Base-by-base conservation (phyloP, 495 filamentous ascomycete genomes). In the Daldinia caldariorum region DNA sequence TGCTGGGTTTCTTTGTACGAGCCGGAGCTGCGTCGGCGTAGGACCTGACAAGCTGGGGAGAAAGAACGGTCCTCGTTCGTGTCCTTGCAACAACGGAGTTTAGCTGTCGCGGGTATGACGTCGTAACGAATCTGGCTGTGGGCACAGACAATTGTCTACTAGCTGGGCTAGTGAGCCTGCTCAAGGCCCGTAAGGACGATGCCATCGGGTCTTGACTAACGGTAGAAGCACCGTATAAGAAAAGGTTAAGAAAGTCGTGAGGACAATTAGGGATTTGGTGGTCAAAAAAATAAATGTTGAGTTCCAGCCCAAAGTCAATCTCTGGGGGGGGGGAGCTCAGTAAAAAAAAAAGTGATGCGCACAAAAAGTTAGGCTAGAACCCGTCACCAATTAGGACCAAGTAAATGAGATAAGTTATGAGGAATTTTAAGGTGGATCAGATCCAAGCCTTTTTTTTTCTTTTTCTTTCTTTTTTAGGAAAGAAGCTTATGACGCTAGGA, bases 41-140 rank as follows among this genome's bases (percentile, higher is more conserved):
- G 58, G 72, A 68, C 58, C 85, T 76, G 4, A 74, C 75, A 73
- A 83, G 79, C 68, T 81, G 78, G 47, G 76, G 78, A 58, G 78
- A 45, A n/a, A 56, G 31, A 1, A 18, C 22, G 9, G 60, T 26
- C 61, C 51, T 66, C 20, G 56, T 26, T 37, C 49, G 58, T 43
- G 58, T 31, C 39, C 59, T 66, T 50, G 67, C 58, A 59, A 73
- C 45, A 61, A 47, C 20, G 35, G 61, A 60, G 37, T 37, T 53
- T 49, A 47, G 22, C 14, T 47, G 58, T 58, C 49, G 53, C 16
- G 69, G 39, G n/a, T 16, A 67, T 67, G 69, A 67, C 63, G 64
- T 72, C 63, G 69, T 57, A 4, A 37, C 60, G 34, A 71, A 71
- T 47, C 39, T 67, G 39, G 63, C 41, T 8, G 55, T 50, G 32